Conservation (phyloP, 306 rosid species). For the Coriaria nepalensis region DNA sequence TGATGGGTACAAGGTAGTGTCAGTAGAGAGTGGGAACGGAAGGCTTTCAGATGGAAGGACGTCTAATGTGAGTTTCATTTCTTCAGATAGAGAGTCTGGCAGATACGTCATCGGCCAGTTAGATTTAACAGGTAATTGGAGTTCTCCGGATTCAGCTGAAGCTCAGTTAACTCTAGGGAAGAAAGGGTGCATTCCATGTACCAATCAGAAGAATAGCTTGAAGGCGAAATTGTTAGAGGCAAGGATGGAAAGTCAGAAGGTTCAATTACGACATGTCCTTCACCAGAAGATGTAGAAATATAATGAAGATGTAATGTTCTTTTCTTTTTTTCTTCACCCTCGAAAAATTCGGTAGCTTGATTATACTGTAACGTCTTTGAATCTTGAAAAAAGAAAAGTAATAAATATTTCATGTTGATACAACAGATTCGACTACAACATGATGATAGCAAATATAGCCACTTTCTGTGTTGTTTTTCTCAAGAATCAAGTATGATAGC, state of each 20-base stretch:
- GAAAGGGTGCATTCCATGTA: slow-evolving; percentile 79
- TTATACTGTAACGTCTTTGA: no score
- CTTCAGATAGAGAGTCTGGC: slow-evolving; percentile 54
- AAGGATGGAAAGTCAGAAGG: slow-evolving; percentile 74
- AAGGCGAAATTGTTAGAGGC: slow-evolving; percentile 85
- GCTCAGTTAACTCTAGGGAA: slow-evolving; percentile 40
- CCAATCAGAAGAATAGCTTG: slow-evolving; percentile 58
- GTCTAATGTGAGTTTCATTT: slow-evolving; percentile 49
- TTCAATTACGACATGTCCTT: slow-evolving; percentile 83
- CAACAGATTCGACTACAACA: no score
- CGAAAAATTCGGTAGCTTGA: no score
- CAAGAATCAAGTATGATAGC: no score
- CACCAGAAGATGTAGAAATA: slow-evolving; percentile 56
- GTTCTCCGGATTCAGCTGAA: slow-evolving; percentile 66
- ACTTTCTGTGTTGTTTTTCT: no score
- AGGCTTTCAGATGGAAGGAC: slow-evolving; percentile 67
- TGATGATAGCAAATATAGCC: no score
- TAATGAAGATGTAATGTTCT: no score
- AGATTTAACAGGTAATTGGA: slow-evolving; percentile 55
- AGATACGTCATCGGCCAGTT: slow-evolving; percentile 52
- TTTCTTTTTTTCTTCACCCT: no score
- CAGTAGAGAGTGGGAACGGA: slow-evolving; percentile 55
- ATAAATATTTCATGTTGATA: no score
- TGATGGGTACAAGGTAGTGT: slow-evolving; percentile 57
- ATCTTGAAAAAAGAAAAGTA: no score